A percentile compares a stretch with the other conserved stretches of the same genome.
phyloP scores from a whole-genome alignment of 108 stramenopile species.

The Cyclotella baltica region DNA sequence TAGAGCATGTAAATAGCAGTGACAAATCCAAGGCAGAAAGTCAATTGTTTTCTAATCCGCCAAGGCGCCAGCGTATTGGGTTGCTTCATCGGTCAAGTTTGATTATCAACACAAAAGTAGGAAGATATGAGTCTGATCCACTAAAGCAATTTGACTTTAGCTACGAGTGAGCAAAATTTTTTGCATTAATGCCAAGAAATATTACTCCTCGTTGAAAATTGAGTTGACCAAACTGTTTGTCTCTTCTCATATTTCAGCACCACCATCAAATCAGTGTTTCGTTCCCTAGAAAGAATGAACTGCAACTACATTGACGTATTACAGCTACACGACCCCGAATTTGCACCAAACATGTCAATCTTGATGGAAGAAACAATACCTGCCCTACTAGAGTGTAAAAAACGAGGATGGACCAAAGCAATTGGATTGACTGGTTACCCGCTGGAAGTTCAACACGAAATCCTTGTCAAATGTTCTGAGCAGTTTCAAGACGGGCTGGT shows the following conservation, averaged over 20 bases:
- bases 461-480: conserved; percentile 59
- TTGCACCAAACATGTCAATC: conserved; percentile 69
- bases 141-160: conserved; percentile 89
- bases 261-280: conserved; percentile 75
- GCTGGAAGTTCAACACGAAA: conserved; percentile 81
- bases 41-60: not conserved
- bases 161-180: conserved; percentile 20
- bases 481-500: conserved; percentile 33
- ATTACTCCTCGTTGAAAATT: no score
- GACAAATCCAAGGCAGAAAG: conserved; percentile 9
- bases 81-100: conserved; percentile 50
- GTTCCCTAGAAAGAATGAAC: conserved; percentile 73
- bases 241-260: conserved; percentile 8
- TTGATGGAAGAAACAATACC: conserved; percentile 86
- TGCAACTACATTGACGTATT: conserved; percentile 86
- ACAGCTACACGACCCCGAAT: conserved; percentile 95
- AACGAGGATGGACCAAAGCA: conserved; percentile 71
- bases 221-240: not conserved
- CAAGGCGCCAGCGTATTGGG: conserved; percentile 17
- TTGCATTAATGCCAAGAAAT: no score
- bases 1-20: conserved; percentile 14
- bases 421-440: conserved; percentile 94
- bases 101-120: conserved; percentile 85
- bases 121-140: conserved; percentile 84
- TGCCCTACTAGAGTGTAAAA: conserved; percentile 65